Evolutionary conservation across 768 basidiomycete genomes (phyloP).

Genomic region (Termitomyces sp.): DNA sequence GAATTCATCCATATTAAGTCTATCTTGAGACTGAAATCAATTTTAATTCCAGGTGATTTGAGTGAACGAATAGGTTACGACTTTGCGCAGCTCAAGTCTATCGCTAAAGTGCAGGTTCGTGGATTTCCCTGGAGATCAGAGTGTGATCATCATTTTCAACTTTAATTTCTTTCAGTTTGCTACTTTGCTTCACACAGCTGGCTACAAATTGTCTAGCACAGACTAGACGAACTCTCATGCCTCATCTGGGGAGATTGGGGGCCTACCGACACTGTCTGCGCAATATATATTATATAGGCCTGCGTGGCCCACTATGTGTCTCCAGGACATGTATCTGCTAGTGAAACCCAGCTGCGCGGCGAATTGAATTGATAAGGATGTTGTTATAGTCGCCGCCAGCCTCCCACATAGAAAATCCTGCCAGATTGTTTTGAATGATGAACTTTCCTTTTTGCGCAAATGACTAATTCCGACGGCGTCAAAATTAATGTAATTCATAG

Average conservation of each 20-base stretch:
- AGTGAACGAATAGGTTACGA: constrained; percentile 79
- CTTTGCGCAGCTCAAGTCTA: constrained; percentile 73
- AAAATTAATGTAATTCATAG: background rate
- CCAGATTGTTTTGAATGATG: constrained; percentile 44
- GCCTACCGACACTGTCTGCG: background rate
- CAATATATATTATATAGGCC: background rate
- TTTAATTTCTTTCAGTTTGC: constrained; percentile 46
- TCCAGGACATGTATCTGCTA: background rate
- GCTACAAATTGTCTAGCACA: constrained; percentile 36
- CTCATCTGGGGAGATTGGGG: background rate
- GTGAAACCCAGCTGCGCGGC: constrained; percentile 22
- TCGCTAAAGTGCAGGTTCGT: constrained; percentile 82
- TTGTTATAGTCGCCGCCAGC: constrained; percentile 58
- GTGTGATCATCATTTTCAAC: background rate
- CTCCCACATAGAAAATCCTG: constrained; percentile 71
- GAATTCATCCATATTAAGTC: constrained; percentile 9
- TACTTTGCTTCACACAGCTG: constrained; percentile 64
- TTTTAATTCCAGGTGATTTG: constrained; percentile 52
- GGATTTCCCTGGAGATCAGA: background rate
- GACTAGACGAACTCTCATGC: background rate
- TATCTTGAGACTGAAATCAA: background rate
- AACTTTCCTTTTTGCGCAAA: constrained; percentile 52
- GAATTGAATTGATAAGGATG: constrained; percentile 39
- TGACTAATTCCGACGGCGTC: constrained; percentile 20
- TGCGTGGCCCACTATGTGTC: background rate